Percentiles rank a stretch among this genome's conserved stretches.
Conservation (phyloP, 2,329 filamentous ascomycete species). For the Pseudonectria foliicola region DNA sequence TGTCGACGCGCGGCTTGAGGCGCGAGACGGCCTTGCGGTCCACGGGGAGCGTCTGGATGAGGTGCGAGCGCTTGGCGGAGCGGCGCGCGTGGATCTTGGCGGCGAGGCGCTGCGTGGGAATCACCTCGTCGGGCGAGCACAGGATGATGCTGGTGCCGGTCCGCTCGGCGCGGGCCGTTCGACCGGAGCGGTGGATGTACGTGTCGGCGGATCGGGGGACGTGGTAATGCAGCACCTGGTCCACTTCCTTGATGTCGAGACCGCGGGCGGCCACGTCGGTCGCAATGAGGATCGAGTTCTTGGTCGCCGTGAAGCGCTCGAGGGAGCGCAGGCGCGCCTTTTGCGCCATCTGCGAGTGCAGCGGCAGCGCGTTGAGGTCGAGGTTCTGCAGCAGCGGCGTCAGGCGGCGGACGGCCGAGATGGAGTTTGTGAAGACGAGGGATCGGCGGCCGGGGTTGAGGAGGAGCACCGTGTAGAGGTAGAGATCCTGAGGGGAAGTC, state of each 20-base stretch:
- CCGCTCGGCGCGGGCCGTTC: conserved; percentile 77
- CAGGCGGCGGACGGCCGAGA: conserved; percentile 81
- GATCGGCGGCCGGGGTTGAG: conserved; percentile 75
- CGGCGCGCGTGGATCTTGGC: conserved; percentile 74
- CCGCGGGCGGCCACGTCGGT: conserved; percentile 92
- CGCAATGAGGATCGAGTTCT: conserved; percentile 69
- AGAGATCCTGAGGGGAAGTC: conserved; percentile 64
- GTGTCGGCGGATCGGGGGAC: conserved; percentile 84
- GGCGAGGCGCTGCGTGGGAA: conserved; percentile 73
- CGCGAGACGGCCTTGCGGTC: conserved; percentile 72
- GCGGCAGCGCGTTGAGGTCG: conserved; percentile 63
- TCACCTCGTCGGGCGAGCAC: conserved; percentile 85
- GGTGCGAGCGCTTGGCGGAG: conserved; percentile 49
- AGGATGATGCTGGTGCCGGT: conserved; percentile 79
- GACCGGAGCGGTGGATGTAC: conserved; percentile 92
- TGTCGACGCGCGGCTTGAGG: conserved; percentile 66
- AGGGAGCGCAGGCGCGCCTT: conserved; percentile 91
- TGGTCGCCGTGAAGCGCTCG: conserved; percentile 71
- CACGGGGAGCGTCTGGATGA: conserved; percentile 74
- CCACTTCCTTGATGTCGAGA: conserved; percentile 84
- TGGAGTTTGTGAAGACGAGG: conserved; percentile 92
- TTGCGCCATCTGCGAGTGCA: conserved; percentile 94
- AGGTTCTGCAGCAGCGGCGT: conserved; percentile 79
- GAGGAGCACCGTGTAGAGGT: conserved; percentile 80
- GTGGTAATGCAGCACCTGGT: conserved; percentile 92